These are phyloP conservation scores for Tillandsia fasciculata DNA, from an alignment of 176 grass and related monocot genomes.

Conservation along the genomic window DNA sequence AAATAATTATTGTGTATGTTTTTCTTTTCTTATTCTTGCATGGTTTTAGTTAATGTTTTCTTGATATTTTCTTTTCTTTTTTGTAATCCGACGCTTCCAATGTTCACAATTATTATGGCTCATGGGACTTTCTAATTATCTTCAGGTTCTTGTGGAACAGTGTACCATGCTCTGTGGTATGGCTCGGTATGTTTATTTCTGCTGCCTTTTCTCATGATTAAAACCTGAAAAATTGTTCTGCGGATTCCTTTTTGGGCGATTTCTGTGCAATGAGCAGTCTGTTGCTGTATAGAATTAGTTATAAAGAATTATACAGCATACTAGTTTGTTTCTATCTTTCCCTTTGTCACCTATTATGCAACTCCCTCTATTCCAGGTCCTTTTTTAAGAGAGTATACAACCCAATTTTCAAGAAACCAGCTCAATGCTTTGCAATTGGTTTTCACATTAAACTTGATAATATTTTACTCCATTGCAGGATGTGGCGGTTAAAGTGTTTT, in stretches of 20 bases:
- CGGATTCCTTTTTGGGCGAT: background rate
- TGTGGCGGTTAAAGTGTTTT: slow-evolving; percentile 98
- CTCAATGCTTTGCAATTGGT: too few relatives aligned
- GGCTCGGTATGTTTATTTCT: slow-evolving; percentile 81
- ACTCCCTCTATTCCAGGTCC: too few relatives aligned
- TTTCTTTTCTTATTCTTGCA: background rate
- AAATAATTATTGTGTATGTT: background rate
- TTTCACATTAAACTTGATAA: too few relatives aligned
- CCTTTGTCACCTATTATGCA: too few relatives aligned
- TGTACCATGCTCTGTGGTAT: slow-evolving; percentile 98
- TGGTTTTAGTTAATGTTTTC: background rate
- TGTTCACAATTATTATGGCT: slow-evolving; percentile 2
- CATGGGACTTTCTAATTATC: slow-evolving; percentile 19
- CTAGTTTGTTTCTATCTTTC: too few relatives aligned
- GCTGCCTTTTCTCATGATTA: slow-evolving; percentile 6
- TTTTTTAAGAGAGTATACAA: too few relatives aligned
- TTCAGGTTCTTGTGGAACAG: slow-evolving; percentile 94
- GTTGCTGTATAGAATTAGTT: background rate
- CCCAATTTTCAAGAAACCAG: too few relatives aligned
- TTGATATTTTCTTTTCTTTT: background rate
- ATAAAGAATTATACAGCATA: too few relatives aligned
- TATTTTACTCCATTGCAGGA: slow-evolving; percentile 41
- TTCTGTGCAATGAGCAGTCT: background rate
- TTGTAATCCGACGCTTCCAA: slow-evolving; percentile 4
- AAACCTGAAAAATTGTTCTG: background rate